These are phyloP conservation scores for Leccinum obscurum DNA, from an alignment of 768 basidiomycete genomes.

Conservation along the genomic window DNA sequence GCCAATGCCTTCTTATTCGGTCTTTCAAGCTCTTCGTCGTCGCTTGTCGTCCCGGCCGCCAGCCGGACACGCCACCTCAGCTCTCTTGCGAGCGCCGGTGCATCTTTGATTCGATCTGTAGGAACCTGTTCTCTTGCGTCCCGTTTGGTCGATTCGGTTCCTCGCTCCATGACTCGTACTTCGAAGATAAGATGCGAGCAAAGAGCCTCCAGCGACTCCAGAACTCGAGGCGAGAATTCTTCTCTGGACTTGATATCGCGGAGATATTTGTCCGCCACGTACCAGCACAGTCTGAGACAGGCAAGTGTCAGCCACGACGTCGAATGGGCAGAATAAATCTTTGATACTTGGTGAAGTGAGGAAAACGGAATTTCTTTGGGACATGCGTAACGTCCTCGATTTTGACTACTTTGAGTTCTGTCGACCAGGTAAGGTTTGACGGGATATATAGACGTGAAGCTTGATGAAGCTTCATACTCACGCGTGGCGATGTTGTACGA, in stretches of 20 bases:
- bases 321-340: slow-evolving; percentile 21
- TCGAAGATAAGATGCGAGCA: slow-evolving; percentile 82
- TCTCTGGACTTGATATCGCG: slow-evolving; percentile 65
- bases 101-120: slow-evolving; percentile 77
- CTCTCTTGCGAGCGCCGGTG: slow-evolving; percentile 77
- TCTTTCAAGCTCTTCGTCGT: slow-evolving; percentile 54
- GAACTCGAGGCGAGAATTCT: slow-evolving; percentile 56
- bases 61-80: slow-evolving; percentile 78
- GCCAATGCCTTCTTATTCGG: slow-evolving; percentile 27
- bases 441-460: neutral
- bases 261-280: slow-evolving; percentile 79
- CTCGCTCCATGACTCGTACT: slow-evolving; percentile 67
- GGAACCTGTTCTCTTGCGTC: slow-evolving; percentile 84
- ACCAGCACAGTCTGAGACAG: slow-evolving; percentile 77
- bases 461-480: slow-evolving; percentile 38
- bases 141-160: slow-evolving; percentile 67
- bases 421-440: slow-evolving; percentile 10
- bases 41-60: slow-evolving; percentile 61
- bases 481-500: slow-evolving; percentile 87
- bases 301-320: slow-evolving; percentile 4
- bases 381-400: slow-evolving; percentile 94
- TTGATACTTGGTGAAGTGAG: slow-evolving; percentile 70
- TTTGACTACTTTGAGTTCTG: slow-evolving; percentile 85
- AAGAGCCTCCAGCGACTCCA: slow-evolving; percentile 69
- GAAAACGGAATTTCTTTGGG: slow-evolving; percentile 89